Evolutionary conservation across 345 rosid genomes (phyloP).

Genomic region (Syzygium oleosum): DNA sequence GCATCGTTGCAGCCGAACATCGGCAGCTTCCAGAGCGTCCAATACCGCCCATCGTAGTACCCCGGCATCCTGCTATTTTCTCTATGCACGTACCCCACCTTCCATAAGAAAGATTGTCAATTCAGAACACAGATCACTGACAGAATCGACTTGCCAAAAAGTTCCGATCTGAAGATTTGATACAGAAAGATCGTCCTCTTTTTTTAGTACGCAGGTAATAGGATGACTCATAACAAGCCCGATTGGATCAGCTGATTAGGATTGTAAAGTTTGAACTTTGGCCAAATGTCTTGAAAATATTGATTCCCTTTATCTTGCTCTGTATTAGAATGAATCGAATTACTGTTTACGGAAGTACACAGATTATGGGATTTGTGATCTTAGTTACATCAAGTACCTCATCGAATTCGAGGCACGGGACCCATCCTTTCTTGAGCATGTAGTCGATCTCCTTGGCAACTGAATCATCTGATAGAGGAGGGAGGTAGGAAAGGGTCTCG

Average conservation of each 20-base stretch:
- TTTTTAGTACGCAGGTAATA: not conserved
- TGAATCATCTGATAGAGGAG: slow-evolving; percentile 35
- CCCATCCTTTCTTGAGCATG: slow-evolving; percentile 62
- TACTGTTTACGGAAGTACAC: not conserved
- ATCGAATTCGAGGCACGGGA: slow-evolving; percentile 67
- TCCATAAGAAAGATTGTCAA: not conserved
- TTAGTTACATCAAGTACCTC: slow-evolving; percentile 21
- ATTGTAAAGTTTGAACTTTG: not conserved
- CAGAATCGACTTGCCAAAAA: not conserved
- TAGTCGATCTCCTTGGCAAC: slow-evolving; percentile 51
- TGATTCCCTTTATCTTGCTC: not conserved
- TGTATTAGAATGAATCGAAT: not conserved
- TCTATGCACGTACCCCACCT: slow-evolving; percentile 35
- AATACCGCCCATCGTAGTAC: slow-evolving; percentile 64
- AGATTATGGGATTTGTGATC: not conserved
- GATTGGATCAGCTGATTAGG: not conserved
- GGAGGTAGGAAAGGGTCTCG: slow-evolving; percentile 47
- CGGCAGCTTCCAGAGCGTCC: slow-evolving; percentile 75
- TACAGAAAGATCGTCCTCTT: not conserved
- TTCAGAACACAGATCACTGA: not conserved
- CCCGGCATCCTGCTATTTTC: slow-evolving; percentile 59
- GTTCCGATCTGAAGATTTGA: not conserved
- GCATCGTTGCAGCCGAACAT: slow-evolving; percentile 70
- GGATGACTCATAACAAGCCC: not conserved
- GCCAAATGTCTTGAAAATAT: not conserved